These are phyloP conservation scores for Friedmanniomyces endolithicus DNA, from an alignment of 495 filamentous ascomycete genomes.

Conservation along the genomic window DNA sequence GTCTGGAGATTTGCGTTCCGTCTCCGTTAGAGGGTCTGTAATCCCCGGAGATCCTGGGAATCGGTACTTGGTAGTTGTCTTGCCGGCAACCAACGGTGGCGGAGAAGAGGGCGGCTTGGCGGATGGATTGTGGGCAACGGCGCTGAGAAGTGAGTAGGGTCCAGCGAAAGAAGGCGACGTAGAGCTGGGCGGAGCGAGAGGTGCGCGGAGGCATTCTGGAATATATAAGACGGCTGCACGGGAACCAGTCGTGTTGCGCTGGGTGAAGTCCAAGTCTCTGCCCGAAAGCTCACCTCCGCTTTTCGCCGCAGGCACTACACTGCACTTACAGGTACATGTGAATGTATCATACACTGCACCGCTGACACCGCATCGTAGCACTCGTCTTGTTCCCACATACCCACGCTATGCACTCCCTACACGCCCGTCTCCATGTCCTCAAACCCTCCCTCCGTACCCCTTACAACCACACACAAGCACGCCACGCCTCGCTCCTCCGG, in stretches of 20 bases:
- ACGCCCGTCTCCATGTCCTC: background rate
- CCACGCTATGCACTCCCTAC: background rate
- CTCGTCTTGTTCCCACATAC: background rate
- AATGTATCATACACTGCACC: too few species aligned
- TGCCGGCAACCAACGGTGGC: background rate
- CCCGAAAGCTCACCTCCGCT: background rate
- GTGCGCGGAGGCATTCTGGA: background rate
- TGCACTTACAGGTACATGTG: too few species aligned
- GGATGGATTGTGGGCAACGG: background rate
- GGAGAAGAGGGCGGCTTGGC: background rate
- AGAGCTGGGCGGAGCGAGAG: constrained; percentile 8
- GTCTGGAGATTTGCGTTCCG: too few species aligned
- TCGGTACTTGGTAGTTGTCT: background rate
- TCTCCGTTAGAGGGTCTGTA: too few species aligned
- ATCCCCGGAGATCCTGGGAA: too few species aligned
- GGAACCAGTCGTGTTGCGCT: background rate
- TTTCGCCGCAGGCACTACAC: too few species aligned
- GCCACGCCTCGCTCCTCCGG: constrained; percentile 78
- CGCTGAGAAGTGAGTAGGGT: constrained; percentile 3
- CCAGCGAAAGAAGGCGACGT: constrained; percentile 20
- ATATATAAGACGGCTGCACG: background rate
- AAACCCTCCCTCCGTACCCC: background rate
- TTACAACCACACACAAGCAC: constrained; percentile 28
- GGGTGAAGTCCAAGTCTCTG: background rate
- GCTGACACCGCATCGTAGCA: too few species aligned